Base-by-base conservation (phyloP, 2,329 filamentous ascomycete species). In the Stagonosporopsis chrysanthemi region DNA sequence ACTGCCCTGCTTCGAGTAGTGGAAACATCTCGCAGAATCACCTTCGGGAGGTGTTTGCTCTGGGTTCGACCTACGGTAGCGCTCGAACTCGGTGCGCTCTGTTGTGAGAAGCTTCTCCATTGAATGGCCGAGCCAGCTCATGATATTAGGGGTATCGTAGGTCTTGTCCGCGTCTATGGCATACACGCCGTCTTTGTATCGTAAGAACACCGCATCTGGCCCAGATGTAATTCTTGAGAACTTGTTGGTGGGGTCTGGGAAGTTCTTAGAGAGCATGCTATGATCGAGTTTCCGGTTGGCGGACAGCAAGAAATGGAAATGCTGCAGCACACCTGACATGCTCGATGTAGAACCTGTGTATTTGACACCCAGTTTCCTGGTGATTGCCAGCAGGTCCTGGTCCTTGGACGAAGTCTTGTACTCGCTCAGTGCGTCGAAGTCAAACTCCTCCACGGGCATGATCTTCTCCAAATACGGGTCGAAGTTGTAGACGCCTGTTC, bases 151-250 rank as follows among this genome's bases (percentile, higher is more conserved):
- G 7, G 81, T 84, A 68, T 97, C 93, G 65, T 87, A 95, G 72
- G 97, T 86, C 78, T 98, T 99, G 77, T 99, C 95, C 0, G 93
- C 91, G 74, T 99, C 95, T 57, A 99, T 95, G 5, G 94, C 93
- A 73, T 99, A 99, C 0, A 88, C 85, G 1, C 93, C 94, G 70
- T 97, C 85, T 63, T 90, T 90, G 77, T 88, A 90, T 48, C 90
- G 86, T 15, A 97, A 80, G 69, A 97, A 97, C 41, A 92, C 87
- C 11, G 92, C 90, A 19, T 61, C 69, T 1, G 95, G 94, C 0
- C 86, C 85, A 66, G 88, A 85, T 56, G 86, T 85, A 36, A 97
- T 83, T 9, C 79, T 79, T 2, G 93, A 96, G 68, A 92, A 97
- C 8, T 81, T 86, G 2, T 76, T 67, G n/a, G 82, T 83, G 6